phyloP scores from a whole-genome alignment of 1,284 basidiomycete genomes.

The Omphalotus olearius region DNA sequence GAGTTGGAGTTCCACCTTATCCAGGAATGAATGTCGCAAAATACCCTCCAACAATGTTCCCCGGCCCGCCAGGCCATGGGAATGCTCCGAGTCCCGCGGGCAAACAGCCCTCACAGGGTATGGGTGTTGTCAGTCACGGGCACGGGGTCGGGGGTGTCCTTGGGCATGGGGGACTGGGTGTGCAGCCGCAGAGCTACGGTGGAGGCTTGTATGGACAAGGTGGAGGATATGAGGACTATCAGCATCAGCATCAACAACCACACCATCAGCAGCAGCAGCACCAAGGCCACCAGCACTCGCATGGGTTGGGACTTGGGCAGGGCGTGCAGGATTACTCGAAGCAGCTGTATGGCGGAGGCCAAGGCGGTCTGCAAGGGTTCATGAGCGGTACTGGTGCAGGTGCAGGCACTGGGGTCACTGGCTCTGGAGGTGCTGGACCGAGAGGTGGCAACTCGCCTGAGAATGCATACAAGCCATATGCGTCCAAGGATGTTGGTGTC shows the following conservation, averaged over 20 bases:
- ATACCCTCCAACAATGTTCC: conserved; percentile 9
- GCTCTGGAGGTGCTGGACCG: conserved; percentile 29
- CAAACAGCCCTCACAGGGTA: conserved; percentile 53
- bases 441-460: conserved; percentile 58
- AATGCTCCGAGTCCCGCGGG: conserved; percentile 57
- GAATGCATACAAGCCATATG: conserved; percentile 69
- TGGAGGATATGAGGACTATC: conserved; percentile 61
- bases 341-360: conserved; percentile 53
- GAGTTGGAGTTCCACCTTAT: conserved; percentile 10
- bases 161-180: conserved; percentile 13
- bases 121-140: conserved; percentile 41
- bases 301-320: conserved; percentile 23
- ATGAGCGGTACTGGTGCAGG: conserved; percentile 58
- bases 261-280: conserved; percentile 42
- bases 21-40: conserved; percentile 10
- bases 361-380: conserved; percentile 61
- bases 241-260: conserved; percentile 49
- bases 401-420: conserved; percentile 38
- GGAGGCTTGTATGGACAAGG: conserved; percentile 61
- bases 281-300: conserved; percentile 43
- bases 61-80: conserved; percentile 57
- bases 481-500: conserved; percentile 56
- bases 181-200: conserved; percentile 13
- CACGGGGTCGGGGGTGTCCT: conserved; percentile 33
- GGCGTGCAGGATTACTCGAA: conserved; percentile 52